Evolutionary conservation across 352 stramenopile genomes (phyloP), one percentile per base, ranked within the genome.

Genomic region (Peronosclerospora sorghi): DNA sequence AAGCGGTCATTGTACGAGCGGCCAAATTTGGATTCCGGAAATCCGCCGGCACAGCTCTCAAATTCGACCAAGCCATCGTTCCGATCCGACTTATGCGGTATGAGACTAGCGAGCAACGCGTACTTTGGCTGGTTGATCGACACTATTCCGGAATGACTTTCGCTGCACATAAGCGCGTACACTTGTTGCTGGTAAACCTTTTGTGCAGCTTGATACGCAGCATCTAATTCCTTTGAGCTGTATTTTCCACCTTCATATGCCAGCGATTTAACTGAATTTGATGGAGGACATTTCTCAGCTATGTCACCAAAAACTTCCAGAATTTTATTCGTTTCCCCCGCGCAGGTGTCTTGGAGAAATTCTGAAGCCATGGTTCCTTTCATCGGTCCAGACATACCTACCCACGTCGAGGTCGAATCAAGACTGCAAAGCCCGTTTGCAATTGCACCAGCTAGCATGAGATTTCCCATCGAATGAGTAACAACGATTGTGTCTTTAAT

Each of bases 51-150:
- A 29, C 71, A 83, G 47, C 68, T 81, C 0, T 54, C 10, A 35
- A 65, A 75, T 41, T 78, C 68, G 6, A 83, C 55, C 32, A 63
- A 38, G 14, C 60, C 60, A 28, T 67, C 60, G 26, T 60, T 73
- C 26, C 54, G 32, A 2, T 27, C 32, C 7, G 62, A 70, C 27
- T 67, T 53, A 35, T 73, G 62, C 8, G 54, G 51, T n/a, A 62
- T 36, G 10, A 62, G 8, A 13, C 29, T 45, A 9, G 51, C 60
- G 17, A 59, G 15, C 1, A 48, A 24, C 41, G 40, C 49, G 27
- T 62, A 62, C 28, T 29, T 40, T 12, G n/a, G 14, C 32, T 56
- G 49, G 12, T 68, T 46, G 2, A 32, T 39, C 1, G 65, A 73
- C 5, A 48, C 21, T 5, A 83, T 39, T 5, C 70, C 70, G 5